Evolutionary conservation across 805 yeast species (phyloP), one percentile per base, ranked within the genome.

Genomic region (Kuraishia cidri): DNA sequence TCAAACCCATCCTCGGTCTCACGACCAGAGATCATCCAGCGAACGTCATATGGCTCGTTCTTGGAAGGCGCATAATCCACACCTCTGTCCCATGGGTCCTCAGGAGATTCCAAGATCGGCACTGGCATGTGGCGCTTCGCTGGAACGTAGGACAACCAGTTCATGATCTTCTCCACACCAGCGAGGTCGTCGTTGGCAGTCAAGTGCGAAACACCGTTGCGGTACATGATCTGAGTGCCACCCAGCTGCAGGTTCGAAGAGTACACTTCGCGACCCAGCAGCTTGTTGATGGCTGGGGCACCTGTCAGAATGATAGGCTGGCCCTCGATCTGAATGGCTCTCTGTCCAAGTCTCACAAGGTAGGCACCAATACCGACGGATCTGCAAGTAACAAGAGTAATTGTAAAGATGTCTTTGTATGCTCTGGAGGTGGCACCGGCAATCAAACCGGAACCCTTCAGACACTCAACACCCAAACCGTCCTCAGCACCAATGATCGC

Each of bases 281-380:
- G 67, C 62, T 94, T 92, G 72, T 92, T 92, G 58, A 92, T 86
- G 37, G 98, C 97, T 33, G 96, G 97, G 37, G 98, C 98, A 72
- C 99, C 99, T 36, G 99, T 92, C 53, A 92, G 78, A 46, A 92
- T 90, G 48, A 92, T 86, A 35, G 99, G 98, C 64, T 92, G 97
- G 27, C 98, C 98, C 60, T 92, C 97, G 48, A 92, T 83, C 66
- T 92, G 99, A 50, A 92, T 88, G 27, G 97, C 94, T 70, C 99
- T 82, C 71, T 92, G 97, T 52, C 99, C 99, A 45, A 92, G 72
- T 63, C 99, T 82, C 26, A 92, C 98, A 56, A 92, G 71, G 56
- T 92, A 92, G 29, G 99, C 99, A 69, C 99, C 99, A 58, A 92
- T 92, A 79, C 99, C 99, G 50, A 92, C 99, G 33, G 97, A 88